Conservation (phyloP, 148 eudicot genomes). For the Dysphania ambrosioides region DNA sequence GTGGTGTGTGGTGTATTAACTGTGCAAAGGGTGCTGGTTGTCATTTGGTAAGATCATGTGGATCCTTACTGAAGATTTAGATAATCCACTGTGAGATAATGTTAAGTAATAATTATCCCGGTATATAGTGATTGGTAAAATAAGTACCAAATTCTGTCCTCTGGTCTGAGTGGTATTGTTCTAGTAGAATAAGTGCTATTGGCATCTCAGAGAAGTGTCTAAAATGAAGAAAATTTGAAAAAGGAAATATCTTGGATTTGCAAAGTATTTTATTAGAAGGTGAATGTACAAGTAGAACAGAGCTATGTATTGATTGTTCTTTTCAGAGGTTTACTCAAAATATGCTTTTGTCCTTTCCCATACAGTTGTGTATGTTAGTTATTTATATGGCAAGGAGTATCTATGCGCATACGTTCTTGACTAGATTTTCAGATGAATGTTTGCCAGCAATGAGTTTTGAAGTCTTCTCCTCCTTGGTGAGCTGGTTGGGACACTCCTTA, state of each 20-base stretch:
- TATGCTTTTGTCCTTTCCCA: not conserved
- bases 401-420: not conserved
- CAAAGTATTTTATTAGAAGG: not conserved
- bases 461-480: not conserved
- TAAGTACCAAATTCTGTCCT: not conserved
- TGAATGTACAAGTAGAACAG: not conserved
- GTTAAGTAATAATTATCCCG: not conserved
- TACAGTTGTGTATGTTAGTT: not conserved
- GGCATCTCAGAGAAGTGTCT: not conserved
- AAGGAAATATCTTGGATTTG: not conserved
- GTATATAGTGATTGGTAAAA: not conserved
- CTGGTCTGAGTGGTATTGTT: not conserved
- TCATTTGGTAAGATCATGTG: slow-evolving; percentile 34
- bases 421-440: not conserved
- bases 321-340: not conserved
- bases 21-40: slow-evolving; percentile 52
- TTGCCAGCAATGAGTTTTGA: not conserved
- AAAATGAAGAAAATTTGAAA: not conserved
- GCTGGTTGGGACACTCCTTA: not conserved
- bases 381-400: not conserved
- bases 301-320: not conserved
- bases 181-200: not conserved
- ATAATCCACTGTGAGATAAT: not conserved
- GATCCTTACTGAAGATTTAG: not conserved
- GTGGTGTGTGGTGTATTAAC: slow-evolving; percentile 68